Evolutionary conservation across 345 rosid species (phyloP).

Genomic region (Turritis glabra): DNA sequence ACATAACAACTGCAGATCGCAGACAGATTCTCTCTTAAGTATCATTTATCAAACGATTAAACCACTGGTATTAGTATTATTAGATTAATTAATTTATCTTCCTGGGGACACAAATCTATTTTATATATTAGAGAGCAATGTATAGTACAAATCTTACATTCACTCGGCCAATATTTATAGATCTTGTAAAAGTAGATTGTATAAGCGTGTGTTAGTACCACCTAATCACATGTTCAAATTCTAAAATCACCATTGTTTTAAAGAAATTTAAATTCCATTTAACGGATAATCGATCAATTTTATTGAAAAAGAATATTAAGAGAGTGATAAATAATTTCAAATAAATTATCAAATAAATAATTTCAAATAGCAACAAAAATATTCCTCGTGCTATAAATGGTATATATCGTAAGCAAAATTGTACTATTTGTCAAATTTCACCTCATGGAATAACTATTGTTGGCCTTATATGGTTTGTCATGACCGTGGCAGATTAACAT

Average conservation of each 20-base stretch:
- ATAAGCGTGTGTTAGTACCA: constrained; percentile 16
- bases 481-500: constrained; percentile 20
- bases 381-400: constrained; percentile 24
- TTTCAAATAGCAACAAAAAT: constrained; percentile 10
- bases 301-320: neutral
- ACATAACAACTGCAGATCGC: constrained; percentile 28
- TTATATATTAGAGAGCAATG: constrained; percentile 15
- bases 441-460: constrained; percentile 1
- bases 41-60: constrained; percentile 24
- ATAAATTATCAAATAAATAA: neutral
- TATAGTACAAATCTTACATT: constrained; percentile 22
- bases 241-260: neutral
- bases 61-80: constrained; percentile 11
- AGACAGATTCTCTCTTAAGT: constrained; percentile 35
- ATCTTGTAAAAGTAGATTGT: constrained; percentile 9
- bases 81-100: neutral
- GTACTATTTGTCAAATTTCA: neutral
- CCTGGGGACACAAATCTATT: neutral
- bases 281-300: neutral
- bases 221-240: constrained; percentile 12
- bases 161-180: neutral
- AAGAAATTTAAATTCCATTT: neutral
- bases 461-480: neutral
- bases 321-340: neutral
- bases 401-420: constrained; percentile 11